A percentile compares a stretch with the other conserved stretches of the same genome.
These are phyloP conservation scores for Aureobasidium uvarum DNA, from an alignment of 2,329 filamentous ascomycete species.

Conservation along the genomic window DNA sequence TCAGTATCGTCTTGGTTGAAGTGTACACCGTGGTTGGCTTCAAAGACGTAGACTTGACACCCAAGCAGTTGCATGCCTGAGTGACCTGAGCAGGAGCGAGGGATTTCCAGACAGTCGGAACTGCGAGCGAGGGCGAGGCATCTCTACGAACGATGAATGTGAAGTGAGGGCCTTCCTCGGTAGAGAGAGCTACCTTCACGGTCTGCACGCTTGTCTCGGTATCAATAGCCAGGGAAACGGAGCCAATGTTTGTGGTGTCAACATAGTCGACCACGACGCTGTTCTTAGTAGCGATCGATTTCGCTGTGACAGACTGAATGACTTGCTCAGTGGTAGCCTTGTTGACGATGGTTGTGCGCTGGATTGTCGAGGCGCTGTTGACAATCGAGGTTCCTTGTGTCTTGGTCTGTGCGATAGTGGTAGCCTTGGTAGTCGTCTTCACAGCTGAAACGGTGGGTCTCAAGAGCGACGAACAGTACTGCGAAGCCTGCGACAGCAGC, in stretches of 20 bases:
- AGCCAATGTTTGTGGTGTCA: neutral
- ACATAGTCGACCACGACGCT: neutral
- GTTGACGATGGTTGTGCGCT: neutral
- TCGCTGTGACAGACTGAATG: neutral
- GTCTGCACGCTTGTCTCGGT: neutral
- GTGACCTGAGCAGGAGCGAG: neutral
- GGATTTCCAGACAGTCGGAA: neutral
- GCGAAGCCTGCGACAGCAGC: constrained; percentile 1
- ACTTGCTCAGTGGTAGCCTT: neutral
- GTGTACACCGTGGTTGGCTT: neutral
- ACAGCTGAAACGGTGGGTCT: neutral
- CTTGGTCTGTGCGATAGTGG: neutral
- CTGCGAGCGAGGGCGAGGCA: neutral
- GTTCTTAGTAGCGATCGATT: neutral
- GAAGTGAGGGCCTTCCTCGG: neutral
- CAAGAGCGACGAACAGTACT: neutral
- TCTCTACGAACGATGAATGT: neutral
- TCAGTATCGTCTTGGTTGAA: neutral
- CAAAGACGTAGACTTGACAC: neutral
- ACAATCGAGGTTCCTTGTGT: neutral
- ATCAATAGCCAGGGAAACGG: neutral
- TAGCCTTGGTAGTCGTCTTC: neutral
- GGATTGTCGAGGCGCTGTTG: neutral
- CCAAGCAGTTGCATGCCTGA: neutral
- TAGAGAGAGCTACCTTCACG: neutral